Evolutionary conservation across 768 basidiomycete genomes (phyloP).

Genomic region (Lyophyllum decastes): DNA sequence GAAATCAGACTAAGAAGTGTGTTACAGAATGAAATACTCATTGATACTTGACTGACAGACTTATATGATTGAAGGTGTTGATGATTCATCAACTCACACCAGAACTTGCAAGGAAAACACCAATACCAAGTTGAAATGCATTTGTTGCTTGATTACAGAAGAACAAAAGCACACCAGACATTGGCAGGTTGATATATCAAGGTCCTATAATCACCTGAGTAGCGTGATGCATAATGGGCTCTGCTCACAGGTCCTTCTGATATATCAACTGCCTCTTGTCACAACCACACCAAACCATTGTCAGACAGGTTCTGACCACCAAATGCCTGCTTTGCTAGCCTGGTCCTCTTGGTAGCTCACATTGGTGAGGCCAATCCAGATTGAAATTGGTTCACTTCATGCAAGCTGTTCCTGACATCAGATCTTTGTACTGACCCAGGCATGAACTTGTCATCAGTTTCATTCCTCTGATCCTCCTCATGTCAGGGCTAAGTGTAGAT

Average conservation of each 20-base stretch:
- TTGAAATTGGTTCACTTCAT: too few species aligned
- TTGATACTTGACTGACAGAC: neutral
- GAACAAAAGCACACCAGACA: constrained; percentile 10
- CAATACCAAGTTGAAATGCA: neutral
- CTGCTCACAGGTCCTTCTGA: neutral
- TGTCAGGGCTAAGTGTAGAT: too few species aligned
- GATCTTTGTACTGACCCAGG: too few species aligned
- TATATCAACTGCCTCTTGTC: neutral
- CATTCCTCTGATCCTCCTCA: too few species aligned
- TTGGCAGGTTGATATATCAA: neutral
- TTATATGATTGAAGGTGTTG: constrained; percentile 11
- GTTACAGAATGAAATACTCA: neutral
- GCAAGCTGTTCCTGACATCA: too few species aligned
- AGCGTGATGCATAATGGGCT: neutral
- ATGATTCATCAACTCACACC: constrained; percentile 7
- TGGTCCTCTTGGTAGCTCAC: too few species aligned
- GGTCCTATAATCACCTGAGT: neutral
- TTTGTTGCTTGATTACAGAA: constrained; percentile 9
- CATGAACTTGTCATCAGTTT: too few species aligned
- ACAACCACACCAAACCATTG: neutral
- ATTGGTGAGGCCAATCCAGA: too few species aligned
- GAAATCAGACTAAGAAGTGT: neutral
- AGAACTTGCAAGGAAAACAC: constrained; percentile 10
- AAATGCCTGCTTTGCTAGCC: neutral
- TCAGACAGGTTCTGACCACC: neutral